These are phyloP conservation scores for Mycena maculata DNA, from an alignment of 768 basidiomycete genomes.

Conservation along the genomic window DNA sequence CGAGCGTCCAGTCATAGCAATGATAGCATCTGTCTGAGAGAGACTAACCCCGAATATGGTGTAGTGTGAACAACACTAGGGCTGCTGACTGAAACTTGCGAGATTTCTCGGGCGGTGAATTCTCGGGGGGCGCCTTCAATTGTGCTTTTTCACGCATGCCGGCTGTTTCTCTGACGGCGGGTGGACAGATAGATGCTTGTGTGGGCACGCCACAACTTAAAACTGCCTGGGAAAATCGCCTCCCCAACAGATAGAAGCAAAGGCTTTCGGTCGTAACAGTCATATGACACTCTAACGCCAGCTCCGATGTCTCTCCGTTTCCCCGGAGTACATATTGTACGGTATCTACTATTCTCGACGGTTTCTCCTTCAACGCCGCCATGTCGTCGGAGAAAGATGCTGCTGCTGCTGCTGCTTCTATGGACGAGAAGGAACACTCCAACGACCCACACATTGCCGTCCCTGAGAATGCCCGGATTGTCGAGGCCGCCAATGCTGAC, in stretches of 20 bases:
- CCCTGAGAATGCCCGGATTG: conserved; percentile 34
- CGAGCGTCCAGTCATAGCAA: too few relatives aligned
- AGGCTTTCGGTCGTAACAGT: conserved; percentile 6
- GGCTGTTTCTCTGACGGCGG: neutral
- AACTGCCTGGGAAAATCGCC: conserved; percentile 13
- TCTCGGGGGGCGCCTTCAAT: conserved; percentile 2
- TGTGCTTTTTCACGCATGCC: too few relatives aligned
- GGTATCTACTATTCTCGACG: neutral
- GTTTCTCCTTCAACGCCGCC: neutral
- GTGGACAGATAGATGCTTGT: neutral
- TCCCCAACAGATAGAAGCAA: neutral
- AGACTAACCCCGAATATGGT: too few relatives aligned
- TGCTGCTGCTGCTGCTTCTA: neutral
- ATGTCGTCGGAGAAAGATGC: conserved; percentile 28
- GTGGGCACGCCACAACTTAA: too few relatives aligned
- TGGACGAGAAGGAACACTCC: conserved; percentile 24
- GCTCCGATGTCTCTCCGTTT: conserved; percentile 24
- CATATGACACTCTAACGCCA: conserved; percentile 14
- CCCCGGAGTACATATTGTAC: conserved; percentile 3
- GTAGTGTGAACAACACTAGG: neutral
- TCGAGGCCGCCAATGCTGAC: conserved; percentile 55
- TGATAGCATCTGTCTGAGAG: too few relatives aligned
- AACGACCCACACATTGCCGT: neutral
- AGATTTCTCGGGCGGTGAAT: conserved; percentile 11
- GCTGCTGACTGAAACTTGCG: conserved; percentile 10